phyloP scores from a whole-genome alignment of 306 rosid genomes.

The Aeschynomene evenia region DNA sequence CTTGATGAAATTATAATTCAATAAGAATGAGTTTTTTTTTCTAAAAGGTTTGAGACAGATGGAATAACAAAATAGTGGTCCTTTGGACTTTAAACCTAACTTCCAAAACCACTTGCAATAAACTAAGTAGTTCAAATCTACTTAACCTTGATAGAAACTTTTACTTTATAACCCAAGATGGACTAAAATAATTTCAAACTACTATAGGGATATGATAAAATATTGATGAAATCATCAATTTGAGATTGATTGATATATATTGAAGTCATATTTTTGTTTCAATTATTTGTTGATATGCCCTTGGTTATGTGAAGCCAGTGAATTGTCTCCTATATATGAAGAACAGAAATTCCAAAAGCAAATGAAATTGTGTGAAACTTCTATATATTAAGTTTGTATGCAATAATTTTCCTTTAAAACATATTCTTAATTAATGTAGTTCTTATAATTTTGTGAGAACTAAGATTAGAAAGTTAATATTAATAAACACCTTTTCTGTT shows the following conservation, averaged over 20 bases:
- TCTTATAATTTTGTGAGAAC: too few relatives aligned
- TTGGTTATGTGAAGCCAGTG: not conserved
- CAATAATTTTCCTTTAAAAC: too few relatives aligned
- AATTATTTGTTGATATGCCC: not conserved
- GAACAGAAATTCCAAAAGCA: not conserved
- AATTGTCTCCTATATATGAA: not conserved
- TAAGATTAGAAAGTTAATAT: too few relatives aligned
- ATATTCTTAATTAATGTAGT: too few relatives aligned
- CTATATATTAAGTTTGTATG: too few relatives aligned
- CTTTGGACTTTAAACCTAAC: conserved; percentile 25
- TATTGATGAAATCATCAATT: not conserved
- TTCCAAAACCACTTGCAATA: conserved; percentile 29
- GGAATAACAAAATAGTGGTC: not conserved
- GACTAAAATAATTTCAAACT: not conserved
- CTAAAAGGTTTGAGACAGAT: not conserved
- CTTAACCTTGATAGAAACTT: not conserved
- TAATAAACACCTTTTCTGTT: too few relatives aligned
- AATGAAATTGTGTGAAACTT: too few relatives aligned
- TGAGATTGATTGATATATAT: not conserved
- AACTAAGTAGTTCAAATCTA: conserved; percentile 13
- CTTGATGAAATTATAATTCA: not conserved
- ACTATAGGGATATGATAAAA: not conserved
- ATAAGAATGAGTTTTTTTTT: not conserved
- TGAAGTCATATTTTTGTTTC: not conserved
- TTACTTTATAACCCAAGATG: conserved; percentile 11